Evolutionary conservation across 371 early-diverging fungal genomes (phyloP), one percentile per base, ranked within the genome.

Genomic region (Rhizopus sp.): DNA sequence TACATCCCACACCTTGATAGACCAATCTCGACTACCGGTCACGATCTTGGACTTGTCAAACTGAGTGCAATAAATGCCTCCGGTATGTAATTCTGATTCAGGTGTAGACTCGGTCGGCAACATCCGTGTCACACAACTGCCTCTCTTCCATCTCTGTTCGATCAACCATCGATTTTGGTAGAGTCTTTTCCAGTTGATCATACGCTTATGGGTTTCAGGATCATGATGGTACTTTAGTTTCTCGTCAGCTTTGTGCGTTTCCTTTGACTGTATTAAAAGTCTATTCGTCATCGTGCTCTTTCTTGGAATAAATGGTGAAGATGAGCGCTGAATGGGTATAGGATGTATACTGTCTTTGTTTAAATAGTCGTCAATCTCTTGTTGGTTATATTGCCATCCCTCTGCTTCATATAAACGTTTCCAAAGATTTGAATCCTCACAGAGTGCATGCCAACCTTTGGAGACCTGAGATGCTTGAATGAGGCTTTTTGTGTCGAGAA

Each of bases 21-120:
- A 90, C 34, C 83, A 75, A 77, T 99, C 99, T 39, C 96, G 86
- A 6, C 96, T 95, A 2, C 99, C 98, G 0, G 94, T 92, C 4
- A 96, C 88, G 16, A 97, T 82, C 54, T 83, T 83, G 17, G 88
- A 59, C 16, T 78, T 74, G 62, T 95, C 94, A 63, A 91, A 92
- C 63, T 96, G 98, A 30, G 96, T 75, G 60, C 96, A 96, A 63
- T 99, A 95, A 6, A 99, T 93, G 49, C 93, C 88, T 61, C 97
- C 98, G 10, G 59, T 57, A 67, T 99, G 99, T 1, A 96, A 89
- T 23, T 76, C 74, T 3, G 49, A 13, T 3, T 47, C 96, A 91
- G 12, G 66, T 39, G 8, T 85, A 62, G 31, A 64, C 68, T 16
- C 59, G 63, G 31, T 68, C 46, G 46, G 63, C 15, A 45, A 68